Evolutionary conservation across 768 basidiomycete genomes (phyloP).

Genomic region (Naganishia friedmannii): DNA sequence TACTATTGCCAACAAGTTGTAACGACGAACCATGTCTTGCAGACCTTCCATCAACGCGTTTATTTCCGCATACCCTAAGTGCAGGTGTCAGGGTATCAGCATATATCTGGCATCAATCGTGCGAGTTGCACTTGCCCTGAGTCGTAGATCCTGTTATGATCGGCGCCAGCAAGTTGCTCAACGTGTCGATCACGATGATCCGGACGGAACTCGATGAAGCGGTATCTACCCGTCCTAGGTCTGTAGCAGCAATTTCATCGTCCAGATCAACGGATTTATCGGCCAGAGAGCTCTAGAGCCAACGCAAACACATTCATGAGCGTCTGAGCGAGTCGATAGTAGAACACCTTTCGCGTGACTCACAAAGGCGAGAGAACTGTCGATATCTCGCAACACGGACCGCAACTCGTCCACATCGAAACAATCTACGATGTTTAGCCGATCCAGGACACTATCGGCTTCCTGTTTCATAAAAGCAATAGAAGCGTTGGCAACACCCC

Average conservation of each 20-base stretch:
- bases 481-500: background rate
- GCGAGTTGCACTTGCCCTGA: slow-evolving; percentile 33
- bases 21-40: slow-evolving; percentile 7
- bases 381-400: slow-evolving; percentile 23
- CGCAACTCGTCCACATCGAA: slow-evolving; percentile 32
- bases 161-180: slow-evolving; percentile 43
- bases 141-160: slow-evolving; percentile 38
- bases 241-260: background rate
- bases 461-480: background rate
- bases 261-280: slow-evolving; percentile 3
- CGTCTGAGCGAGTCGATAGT: background rate
- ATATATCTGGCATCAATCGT: background rate
- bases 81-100: background rate
- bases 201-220: slow-evolving; percentile 10
- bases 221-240: background rate
- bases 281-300: background rate
- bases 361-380: slow-evolving; percentile 21
- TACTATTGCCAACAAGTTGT: slow-evolving; percentile 26
- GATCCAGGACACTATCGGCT: slow-evolving; percentile 34
- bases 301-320: background rate
- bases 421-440: slow-evolving; percentile 35
- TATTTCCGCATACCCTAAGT: slow-evolving; percentile 21
- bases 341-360: background rate
- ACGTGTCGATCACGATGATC: slow-evolving; percentile 44
- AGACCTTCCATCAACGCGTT: slow-evolving; percentile 25